These are phyloP conservation scores for Arabidopsis arenosa DNA, from an alignment of 345 rosid genomes.

Conservation along the genomic window DNA sequence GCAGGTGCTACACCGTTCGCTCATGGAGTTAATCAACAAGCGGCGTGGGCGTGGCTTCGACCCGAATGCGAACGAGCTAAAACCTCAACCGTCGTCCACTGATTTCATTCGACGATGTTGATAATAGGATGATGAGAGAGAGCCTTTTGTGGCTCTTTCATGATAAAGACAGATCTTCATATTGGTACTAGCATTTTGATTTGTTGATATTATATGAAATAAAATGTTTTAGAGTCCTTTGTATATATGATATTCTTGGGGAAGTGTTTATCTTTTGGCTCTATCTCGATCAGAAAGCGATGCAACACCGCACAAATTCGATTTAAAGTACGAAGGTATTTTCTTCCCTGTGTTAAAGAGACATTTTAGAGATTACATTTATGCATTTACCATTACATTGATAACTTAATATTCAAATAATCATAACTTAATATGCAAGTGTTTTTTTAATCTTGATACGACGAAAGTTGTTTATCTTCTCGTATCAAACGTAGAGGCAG, in stretches of 20 bases:
- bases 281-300: neutral
- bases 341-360: neutral
- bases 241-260: neutral
- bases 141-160: conserved; percentile 27
- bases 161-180: conserved; percentile 13
- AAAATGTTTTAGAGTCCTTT: neutral
- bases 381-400: neutral
- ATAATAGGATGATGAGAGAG: conserved; percentile 7
- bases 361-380: neutral
- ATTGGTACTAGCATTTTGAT: conserved; percentile 29
- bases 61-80: conserved; percentile 21
- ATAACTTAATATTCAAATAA: neutral
- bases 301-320: neutral
- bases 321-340: neutral
- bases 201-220: conserved; percentile 3
- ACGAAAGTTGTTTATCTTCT: conserved; percentile 38
- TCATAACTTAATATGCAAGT: neutral
- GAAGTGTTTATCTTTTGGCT: conserved; percentile 2
- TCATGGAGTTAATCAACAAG: conserved; percentile 73
- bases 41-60: conserved; percentile 50
- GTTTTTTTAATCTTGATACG: neutral
- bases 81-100: conserved; percentile 26
- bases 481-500: conserved; percentile 38
- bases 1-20: conserved; percentile 73
- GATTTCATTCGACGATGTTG: conserved; percentile 37